phyloP scores from a whole-genome alignment of 495 filamentous ascomycete genomes.

The Aspergillus asperescens region DNA sequence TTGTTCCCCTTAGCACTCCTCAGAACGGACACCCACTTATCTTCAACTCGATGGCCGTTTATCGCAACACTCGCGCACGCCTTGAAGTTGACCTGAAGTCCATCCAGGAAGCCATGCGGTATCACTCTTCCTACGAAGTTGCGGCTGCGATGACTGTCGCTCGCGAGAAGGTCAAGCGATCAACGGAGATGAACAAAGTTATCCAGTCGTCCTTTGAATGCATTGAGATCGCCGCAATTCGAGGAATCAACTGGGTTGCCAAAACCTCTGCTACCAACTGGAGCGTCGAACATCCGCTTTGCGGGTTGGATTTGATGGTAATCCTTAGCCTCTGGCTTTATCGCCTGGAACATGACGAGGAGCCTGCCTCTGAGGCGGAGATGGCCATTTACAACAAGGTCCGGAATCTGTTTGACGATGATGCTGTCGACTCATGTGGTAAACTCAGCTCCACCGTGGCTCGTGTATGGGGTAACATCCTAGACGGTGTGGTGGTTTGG shows the following conservation, averaged over 20 bases:
- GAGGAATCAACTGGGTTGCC: slow-evolving; percentile 97
- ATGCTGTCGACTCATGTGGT: slow-evolving; percentile 71
- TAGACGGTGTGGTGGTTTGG: slow-evolving; percentile 98
- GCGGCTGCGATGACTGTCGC: slow-evolving; percentile 94
- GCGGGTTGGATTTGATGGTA: slow-evolving; percentile 96
- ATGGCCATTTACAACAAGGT: slow-evolving; percentile 93
- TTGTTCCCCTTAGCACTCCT: slow-evolving; percentile 86
- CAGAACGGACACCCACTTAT: slow-evolving; percentile 97
- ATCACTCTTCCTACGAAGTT: slow-evolving; percentile 95
- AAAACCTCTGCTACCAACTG: slow-evolving; percentile 96
- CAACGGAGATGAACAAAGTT: slow-evolving; percentile 96
- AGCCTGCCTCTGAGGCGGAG: slow-evolving; percentile 87
- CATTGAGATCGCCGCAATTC: slow-evolving; percentile 89
- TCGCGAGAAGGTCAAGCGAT: slow-evolving; percentile 86
- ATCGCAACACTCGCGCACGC: slow-evolving; percentile 87
- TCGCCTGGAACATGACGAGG: slow-evolving; percentile 97
- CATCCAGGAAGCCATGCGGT: slow-evolving; percentile 92
- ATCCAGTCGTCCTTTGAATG: slow-evolving; percentile 97
- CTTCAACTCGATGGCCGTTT: slow-evolving; percentile 98
- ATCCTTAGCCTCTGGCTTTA: slow-evolving; percentile 98
- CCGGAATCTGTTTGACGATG: slow-evolving; percentile 85
- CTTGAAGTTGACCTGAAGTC: slow-evolving; percentile 92
- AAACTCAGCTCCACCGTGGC: slow-evolving; percentile 92
- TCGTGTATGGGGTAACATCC: slow-evolving; percentile 93
- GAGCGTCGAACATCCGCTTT: slow-evolving; percentile 97